Conservation (phyloP, 1,139 yeast genomes). For the Meyerozyma sp. region DNA sequence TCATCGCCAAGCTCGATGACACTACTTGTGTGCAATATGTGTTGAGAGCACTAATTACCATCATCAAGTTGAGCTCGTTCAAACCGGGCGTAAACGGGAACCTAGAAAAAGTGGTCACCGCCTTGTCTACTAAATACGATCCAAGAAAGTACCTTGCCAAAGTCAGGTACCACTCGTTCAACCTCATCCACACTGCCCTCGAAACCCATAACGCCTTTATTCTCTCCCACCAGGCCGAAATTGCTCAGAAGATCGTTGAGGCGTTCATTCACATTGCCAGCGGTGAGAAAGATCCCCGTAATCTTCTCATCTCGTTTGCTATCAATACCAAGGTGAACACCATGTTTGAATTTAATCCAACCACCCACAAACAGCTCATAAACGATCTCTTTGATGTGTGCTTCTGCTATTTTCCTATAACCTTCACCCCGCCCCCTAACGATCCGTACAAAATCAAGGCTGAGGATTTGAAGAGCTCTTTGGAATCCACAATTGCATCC, state of each 20-base stretch:
- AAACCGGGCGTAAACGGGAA: slow-evolving; percentile 19
- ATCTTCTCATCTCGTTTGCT: slow-evolving; percentile 65
- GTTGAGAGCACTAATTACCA: slow-evolving; percentile 48
- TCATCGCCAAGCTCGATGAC: slow-evolving; percentile 64
- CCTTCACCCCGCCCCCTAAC: slow-evolving; percentile 88
- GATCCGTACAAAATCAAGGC: slow-evolving; percentile 86
- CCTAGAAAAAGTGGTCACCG: slow-evolving; percentile 30
- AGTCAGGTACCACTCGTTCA: slow-evolving; percentile 57
- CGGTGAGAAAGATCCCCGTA: slow-evolving; percentile 94
- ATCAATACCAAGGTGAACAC: slow-evolving; percentile 48
- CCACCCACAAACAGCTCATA: slow-evolving; percentile 33
- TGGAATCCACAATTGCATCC: slow-evolving; percentile 59
- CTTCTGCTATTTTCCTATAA: slow-evolving; percentile 94
- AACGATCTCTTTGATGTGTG: slow-evolving; percentile 75
- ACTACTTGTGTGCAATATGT: slow-evolving; percentile 48
- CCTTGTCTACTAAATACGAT: slow-evolving; percentile 44
- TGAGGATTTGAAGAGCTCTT: slow-evolving; percentile 56
- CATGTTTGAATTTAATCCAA: slow-evolving; percentile 33
- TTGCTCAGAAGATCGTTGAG: slow-evolving; percentile 40
- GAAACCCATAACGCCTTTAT: slow-evolving; percentile 15
- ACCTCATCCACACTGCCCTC: slow-evolving; percentile 36
- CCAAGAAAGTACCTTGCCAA: slow-evolving; percentile 63
- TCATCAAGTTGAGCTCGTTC: slow-evolving; percentile 47
- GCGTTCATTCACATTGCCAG: slow-evolving; percentile 64
- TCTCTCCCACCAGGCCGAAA: slow-evolving; percentile 7